Base-by-base conservation (phyloP, 257 asterid genomes). In the Solanum chmielewskii region DNA sequence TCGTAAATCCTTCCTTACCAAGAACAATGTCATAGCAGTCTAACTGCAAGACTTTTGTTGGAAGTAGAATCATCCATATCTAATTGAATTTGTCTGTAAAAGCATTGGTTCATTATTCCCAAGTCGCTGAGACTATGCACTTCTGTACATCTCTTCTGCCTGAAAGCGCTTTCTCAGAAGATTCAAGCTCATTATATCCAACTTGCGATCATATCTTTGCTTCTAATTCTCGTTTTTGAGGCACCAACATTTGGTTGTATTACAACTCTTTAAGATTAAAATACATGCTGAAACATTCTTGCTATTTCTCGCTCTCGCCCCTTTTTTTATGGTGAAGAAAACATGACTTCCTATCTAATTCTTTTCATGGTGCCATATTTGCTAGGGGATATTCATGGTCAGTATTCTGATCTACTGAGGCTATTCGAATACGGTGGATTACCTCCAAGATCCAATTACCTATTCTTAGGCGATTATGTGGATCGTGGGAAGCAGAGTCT, bases 401-500 rank as follows among this genome's bases (percentile, higher is more conserved):
- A 95, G 87, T 95, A 94, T 87, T 92, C 95, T 87, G 98, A 95
- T 92, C 90, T 95, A 59, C 93, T 95, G 25, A 92, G 96, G 92
- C 95, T 95, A 83, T 94, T 95, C 20, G 95, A 94, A 86, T 94
- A 95, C 15, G 97, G 94, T 14, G 98, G 97, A 23, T 88, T 93
- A 41, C 97, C 98, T 42, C 96, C 98, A n/a, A 91, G 90, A 64
- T 95, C 97, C 62, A 94, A 93, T 81, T 95, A 94, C 92, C 89
- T 95, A 60, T 94, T 95, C 93, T 74, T 94, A 88, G 98, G 98
- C 56, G 98, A 95, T 88, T 95, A 95, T 37, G 97, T 95, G 33
- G 97, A 95, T 89, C 97, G 97, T 21, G 98, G 97, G 85, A 94
- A 94, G 91, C 98, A 95, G 90, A 91, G 98, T 87, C 93, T 95